These are phyloP conservation scores for Chimonanthus praecox DNA, from an alignment of 164 flowering plant genomes.

Conservation along the genomic window DNA sequence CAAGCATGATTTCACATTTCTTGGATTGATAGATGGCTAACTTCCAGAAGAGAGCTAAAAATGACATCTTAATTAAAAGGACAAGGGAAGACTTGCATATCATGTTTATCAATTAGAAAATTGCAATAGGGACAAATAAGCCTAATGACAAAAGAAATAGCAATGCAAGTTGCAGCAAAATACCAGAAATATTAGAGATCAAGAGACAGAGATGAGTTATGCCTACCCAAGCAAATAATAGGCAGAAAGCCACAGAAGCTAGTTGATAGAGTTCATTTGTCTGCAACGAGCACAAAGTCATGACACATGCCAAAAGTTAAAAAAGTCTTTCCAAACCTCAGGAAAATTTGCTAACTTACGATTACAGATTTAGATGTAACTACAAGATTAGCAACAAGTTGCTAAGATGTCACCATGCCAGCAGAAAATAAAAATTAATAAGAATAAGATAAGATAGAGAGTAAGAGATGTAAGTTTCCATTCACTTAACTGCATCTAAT, in stretches of 20 bases:
- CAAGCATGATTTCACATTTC: background rate
- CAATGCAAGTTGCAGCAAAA: background rate
- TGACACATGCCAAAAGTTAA: no score
- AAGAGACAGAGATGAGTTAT: background rate
- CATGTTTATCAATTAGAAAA: background rate
- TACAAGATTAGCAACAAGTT: no score
- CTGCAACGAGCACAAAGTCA: slow-evolving; percentile 30
- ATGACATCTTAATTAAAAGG: background rate
- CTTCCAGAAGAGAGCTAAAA: background rate
- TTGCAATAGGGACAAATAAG: background rate
- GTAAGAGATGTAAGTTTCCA: no score
- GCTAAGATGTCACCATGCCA: no score
- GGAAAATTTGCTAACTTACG: no score
- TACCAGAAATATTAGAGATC: no score
- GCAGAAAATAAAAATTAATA: no score
- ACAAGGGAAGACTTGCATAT: background rate
- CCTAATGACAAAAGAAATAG: background rate
- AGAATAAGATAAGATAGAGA: no score
- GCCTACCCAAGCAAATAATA: slow-evolving; percentile 91
- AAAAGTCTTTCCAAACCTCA: no score
- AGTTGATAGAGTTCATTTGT: slow-evolving; percentile 98
- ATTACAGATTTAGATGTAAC: no score
- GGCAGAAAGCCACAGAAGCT: slow-evolving; percentile 92
- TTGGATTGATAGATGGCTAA: background rate
- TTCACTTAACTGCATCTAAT: no score